phyloP scores from a whole-genome alignment of 1,139 yeast species.

The Yamadazyma triangularis region DNA sequence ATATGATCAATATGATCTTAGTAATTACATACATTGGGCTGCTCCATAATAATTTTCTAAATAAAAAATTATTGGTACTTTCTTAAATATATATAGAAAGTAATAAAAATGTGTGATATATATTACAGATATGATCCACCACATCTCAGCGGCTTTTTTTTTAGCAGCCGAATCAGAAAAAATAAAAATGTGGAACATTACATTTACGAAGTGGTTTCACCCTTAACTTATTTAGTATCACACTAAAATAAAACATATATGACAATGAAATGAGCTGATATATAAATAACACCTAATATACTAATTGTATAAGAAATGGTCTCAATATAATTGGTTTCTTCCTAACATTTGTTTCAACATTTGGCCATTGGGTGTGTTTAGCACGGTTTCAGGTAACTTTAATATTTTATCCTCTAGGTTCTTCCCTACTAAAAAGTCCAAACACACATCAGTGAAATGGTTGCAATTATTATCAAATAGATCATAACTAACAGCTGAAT shows the following conservation, averaged over 20 bases:
- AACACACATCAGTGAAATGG: slow-evolving; percentile 56
- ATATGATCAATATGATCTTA: too few relatives aligned
- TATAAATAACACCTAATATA: too few relatives aligned
- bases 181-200: too few relatives aligned
- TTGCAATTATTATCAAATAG: slow-evolving; percentile 66
- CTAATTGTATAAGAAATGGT: too few relatives aligned
- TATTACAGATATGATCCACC: neutral
- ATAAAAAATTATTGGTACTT: too few relatives aligned
- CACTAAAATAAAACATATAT: too few relatives aligned
- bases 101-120: neutral
- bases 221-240: too few relatives aligned
- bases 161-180: neutral
- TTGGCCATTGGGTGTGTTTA: slow-evolving; percentile 57
- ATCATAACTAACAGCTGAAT: slow-evolving; percentile 48
- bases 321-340: slow-evolving; percentile 11
- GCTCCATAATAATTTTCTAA: too few relatives aligned
- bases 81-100: too few relatives aligned
- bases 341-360: slow-evolving; percentile 30
- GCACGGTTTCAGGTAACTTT: slow-evolving; percentile 52
- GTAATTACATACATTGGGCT: too few relatives aligned
- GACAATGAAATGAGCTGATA: too few relatives aligned
- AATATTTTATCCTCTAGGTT: slow-evolving; percentile 46
- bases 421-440: slow-evolving; percentile 57
- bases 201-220: too few relatives aligned
- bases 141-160: neutral